These are phyloP conservation scores for Limnanthes douglasii DNA, from an alignment of 345 rosid genomes.

Conservation along the genomic window DNA sequence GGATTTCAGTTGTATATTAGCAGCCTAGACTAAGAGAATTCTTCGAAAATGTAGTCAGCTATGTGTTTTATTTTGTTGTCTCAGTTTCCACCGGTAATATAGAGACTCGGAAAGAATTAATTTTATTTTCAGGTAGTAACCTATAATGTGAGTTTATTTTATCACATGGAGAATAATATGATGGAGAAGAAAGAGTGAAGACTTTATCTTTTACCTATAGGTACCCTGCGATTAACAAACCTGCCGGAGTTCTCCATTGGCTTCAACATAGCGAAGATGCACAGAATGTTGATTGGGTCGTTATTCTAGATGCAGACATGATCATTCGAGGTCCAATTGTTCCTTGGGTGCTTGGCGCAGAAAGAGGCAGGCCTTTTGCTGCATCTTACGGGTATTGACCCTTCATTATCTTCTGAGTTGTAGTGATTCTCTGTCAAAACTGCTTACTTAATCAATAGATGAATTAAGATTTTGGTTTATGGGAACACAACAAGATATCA, in stretches of 20 bases:
- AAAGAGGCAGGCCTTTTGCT: slow-evolving; percentile 55
- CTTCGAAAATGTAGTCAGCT: too few species aligned
- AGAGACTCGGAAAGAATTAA: too few species aligned
- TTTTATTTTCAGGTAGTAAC: too few species aligned
- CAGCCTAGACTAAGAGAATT: too few species aligned
- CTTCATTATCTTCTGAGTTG: not conserved
- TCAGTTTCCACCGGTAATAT: too few species aligned
- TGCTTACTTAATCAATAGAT: too few species aligned
- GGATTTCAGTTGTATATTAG: too few species aligned
- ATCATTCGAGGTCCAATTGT: slow-evolving; percentile 57
- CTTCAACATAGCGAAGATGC: slow-evolving; percentile 60
- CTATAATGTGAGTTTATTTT: too few species aligned
- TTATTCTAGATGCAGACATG: slow-evolving; percentile 84
- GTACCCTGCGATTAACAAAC: slow-evolving; percentile 82
- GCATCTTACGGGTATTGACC: slow-evolving; percentile 55
- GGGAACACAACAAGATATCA: too few species aligned
- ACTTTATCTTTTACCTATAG: slow-evolving; percentile 12
- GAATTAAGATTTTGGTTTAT: not conserved
- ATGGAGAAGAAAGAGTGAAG: not conserved
- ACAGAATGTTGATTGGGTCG: slow-evolving; percentile 62
- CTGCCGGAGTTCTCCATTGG: slow-evolving; percentile 75
- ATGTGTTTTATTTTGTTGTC: too few species aligned
- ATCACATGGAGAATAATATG: not conserved
- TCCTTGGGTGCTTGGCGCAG: slow-evolving; percentile 74
- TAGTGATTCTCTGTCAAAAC: not conserved